These are phyloP conservation scores for Hippophae rhamnoides DNA, from an alignment of 306 rosid species.

Conservation along the genomic window DNA sequence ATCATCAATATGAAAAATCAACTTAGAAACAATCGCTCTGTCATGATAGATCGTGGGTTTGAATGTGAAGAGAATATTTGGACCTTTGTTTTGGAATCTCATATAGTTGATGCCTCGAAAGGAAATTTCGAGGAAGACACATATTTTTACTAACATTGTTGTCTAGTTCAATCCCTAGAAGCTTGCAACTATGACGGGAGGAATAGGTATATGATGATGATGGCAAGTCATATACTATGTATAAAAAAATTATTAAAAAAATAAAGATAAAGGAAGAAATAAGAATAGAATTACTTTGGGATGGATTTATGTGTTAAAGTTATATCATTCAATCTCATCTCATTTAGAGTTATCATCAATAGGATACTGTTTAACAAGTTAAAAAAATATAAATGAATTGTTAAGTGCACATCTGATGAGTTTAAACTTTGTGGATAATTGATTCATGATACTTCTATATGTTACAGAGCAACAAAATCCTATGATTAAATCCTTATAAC, in stretches of 20 bases:
- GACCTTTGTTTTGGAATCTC: slow-evolving; percentile 77
- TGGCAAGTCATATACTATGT: slow-evolving; percentile 30
- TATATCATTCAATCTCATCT: too few relatives aligned
- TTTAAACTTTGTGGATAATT: too few relatives aligned
- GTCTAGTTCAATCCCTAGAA: slow-evolving; percentile 85
- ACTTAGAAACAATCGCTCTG: slow-evolving; percentile 67
- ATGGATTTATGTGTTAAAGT: too few relatives aligned
- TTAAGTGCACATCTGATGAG: too few relatives aligned
- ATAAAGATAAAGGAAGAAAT: not conserved
- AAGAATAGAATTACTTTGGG: not conserved
- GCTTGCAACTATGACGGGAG: slow-evolving; percentile 86
- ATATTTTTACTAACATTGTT: slow-evolving; percentile 79
- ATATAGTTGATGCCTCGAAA: slow-evolving; percentile 77
- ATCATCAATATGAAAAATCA: slow-evolving; percentile 85
- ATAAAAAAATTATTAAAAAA: not conserved
- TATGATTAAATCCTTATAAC: too few relatives aligned
- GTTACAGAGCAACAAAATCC: too few relatives aligned
- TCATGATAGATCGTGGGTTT: slow-evolving; percentile 60
- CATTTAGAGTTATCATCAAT: too few relatives aligned
- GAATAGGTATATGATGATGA: slow-evolving; percentile 40
- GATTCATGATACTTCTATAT: too few relatives aligned
- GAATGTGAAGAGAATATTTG: slow-evolving; percentile 57
- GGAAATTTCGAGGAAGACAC: slow-evolving; percentile 89
- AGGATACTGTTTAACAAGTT: too few relatives aligned
- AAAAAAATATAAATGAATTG: too few relatives aligned